Conservation (phyloP, 805 yeast genomes). For the Saccharomycopsis schoenii region DNA sequence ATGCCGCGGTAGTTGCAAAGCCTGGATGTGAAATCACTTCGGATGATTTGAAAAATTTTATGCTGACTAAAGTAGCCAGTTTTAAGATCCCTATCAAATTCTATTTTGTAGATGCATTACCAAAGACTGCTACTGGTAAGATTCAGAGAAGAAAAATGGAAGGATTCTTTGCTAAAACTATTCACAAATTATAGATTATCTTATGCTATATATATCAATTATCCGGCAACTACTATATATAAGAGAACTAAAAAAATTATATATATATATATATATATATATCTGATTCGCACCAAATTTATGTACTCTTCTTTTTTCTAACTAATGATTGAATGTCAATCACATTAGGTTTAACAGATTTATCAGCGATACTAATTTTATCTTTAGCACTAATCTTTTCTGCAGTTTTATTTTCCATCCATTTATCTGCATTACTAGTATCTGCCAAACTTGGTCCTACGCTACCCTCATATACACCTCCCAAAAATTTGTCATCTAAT, state of each 20-base stretch:
- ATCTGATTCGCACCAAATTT: background rate
- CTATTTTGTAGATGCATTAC: slow-evolving; percentile 50
- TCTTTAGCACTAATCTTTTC: background rate
- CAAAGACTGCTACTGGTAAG: slow-evolving; percentile 74
- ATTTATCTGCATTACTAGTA: background rate
- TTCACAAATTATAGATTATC: slow-evolving; percentile 25
- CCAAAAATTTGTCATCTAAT: background rate
- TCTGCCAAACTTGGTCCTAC: background rate
- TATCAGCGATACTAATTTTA: background rate
- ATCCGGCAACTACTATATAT: background rate
- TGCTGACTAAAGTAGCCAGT: slow-evolving; percentile 37
- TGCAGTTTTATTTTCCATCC: background rate
- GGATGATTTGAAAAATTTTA: slow-evolving; percentile 36
- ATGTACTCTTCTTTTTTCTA: background rate
- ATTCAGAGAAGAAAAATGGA: slow-evolving; percentile 61
- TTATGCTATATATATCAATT: slow-evolving; percentile 1
- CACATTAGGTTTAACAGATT: background rate
- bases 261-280: background rate
- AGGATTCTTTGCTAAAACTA: slow-evolving; percentile 32
- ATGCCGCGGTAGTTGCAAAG: slow-evolving; percentile 57
- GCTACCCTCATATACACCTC: background rate
- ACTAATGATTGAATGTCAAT: background rate
- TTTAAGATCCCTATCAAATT: slow-evolving; percentile 54
- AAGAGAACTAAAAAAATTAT: too few relatives aligned
- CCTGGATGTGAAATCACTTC: slow-evolving; percentile 29